Conservation (phyloP, 805 yeast species). For the Candida stauntonica region DNA sequence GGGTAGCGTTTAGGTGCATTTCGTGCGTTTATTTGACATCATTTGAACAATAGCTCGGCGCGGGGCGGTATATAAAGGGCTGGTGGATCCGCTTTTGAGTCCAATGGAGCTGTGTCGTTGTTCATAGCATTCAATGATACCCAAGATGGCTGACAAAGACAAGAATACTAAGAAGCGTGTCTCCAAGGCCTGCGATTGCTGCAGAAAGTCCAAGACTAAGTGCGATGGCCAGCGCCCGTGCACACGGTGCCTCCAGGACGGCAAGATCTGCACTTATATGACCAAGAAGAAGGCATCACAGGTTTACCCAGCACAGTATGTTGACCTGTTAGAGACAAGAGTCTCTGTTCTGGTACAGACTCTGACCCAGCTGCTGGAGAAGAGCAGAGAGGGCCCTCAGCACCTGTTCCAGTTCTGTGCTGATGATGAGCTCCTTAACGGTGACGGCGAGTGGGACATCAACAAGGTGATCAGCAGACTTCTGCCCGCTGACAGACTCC, state of each 20-base stretch:
- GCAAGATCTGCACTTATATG: conserved; percentile 53
- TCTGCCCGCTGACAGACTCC: conserved; percentile 21
- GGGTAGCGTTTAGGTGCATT: too few species aligned
- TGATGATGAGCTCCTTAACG: conserved; percentile 17
- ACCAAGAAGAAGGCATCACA: conserved; percentile 48
- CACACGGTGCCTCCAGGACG: conserved; percentile 46
- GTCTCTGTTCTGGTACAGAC: conserved; percentile 43
- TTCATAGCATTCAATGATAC: too few species aligned
- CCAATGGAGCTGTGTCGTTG: too few species aligned
- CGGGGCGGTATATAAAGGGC: too few species aligned
- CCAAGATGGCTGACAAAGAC: conserved; percentile 9
- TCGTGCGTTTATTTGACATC: too few species aligned
- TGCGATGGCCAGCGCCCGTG: conserved; percentile 48
- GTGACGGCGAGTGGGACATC: conserved; percentile 24
- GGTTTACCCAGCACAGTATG: conserved; percentile 41
- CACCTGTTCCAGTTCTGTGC: conserved; percentile 17
- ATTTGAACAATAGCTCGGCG: too few species aligned
- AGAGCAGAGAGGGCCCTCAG: conserved; percentile 11
- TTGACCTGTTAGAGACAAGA: conserved; percentile 46
- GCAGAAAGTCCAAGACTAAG: conserved; percentile 41
- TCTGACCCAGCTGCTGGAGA: conserved; percentile 27
- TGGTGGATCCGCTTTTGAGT: too few species aligned
- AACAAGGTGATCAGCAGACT: conserved; percentile 24
- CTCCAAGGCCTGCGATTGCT: conserved; percentile 42
- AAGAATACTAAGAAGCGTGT: conserved; percentile 16